These are phyloP conservation scores for Grigorovia yakushimaensis DNA, from an alignment of 805 yeast species.

Conservation along the genomic window DNA sequence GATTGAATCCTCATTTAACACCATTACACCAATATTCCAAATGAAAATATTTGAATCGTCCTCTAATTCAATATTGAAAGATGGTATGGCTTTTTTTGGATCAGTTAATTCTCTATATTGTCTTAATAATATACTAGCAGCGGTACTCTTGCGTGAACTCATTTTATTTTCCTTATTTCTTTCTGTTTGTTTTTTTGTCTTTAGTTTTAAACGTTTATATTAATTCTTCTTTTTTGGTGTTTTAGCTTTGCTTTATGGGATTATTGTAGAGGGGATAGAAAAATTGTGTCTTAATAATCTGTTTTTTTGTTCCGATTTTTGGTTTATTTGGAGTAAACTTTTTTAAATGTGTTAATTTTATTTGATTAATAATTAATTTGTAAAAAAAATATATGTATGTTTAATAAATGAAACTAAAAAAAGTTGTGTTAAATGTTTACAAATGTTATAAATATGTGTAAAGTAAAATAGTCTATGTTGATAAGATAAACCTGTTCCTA, in stretches of 20 bases:
- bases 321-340: neutral
- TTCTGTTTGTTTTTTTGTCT: neutral
- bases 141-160: slow-evolving; percentile 38
- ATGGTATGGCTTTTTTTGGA: slow-evolving; percentile 72
- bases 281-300: no score
- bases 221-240: neutral
- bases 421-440: neutral
- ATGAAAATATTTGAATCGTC: slow-evolving; percentile 49
- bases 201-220: neutral
- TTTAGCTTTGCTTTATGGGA: neutral
- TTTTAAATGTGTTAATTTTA: neutral
- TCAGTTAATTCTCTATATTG: slow-evolving; percentile 90
- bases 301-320: no score
- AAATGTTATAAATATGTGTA: no score
- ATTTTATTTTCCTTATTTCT: slow-evolving; percentile 5
- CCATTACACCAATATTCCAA: slow-evolving; percentile 89
- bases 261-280: neutral
- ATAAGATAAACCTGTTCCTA: no score
- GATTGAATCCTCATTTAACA: slow-evolving; percentile 76
- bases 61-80: slow-evolving; percentile 58
- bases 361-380: neutral
- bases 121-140: slow-evolving; percentile 81
- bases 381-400: neutral
- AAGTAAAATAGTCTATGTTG: no score
- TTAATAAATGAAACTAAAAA: neutral